These are phyloP conservation scores for Nemania sp. DNA, from an alignment of 2,329 filamentous ascomycete species.

Conservation along the genomic window DNA sequence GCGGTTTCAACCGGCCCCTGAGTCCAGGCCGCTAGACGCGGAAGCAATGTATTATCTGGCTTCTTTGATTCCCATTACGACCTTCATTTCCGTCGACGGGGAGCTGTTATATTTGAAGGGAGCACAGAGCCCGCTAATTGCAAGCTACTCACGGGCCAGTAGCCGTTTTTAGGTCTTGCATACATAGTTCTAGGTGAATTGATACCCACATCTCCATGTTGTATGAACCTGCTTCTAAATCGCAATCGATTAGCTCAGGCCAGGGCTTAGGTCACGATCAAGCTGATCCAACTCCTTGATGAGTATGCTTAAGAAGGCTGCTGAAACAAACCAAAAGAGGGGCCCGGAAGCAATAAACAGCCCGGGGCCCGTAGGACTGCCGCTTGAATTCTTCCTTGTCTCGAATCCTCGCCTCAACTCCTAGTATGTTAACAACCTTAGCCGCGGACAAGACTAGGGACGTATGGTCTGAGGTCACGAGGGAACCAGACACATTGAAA, in stretches of 20 bases:
- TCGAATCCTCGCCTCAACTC: too few species aligned
- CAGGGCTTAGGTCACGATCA: background rate
- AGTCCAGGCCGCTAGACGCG: conserved; percentile 52
- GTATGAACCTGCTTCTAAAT: background rate
- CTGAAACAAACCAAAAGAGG: too few species aligned
- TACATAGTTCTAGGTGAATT: conserved; percentile 1
- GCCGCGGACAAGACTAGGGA: too few species aligned
- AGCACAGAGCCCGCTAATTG: too few species aligned
- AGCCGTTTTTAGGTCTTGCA: background rate
- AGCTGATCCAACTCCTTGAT: background rate
- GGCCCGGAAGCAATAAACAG: too few species aligned
- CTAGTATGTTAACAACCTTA: too few species aligned
- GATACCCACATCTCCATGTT: conserved; percentile 5
- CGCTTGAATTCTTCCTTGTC: too few species aligned
- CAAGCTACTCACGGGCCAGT: too few species aligned
- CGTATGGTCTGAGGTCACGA: too few species aligned
- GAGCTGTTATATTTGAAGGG: background rate
- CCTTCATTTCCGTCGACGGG: background rate
- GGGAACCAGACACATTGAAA: too few species aligned
- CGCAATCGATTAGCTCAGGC: background rate
- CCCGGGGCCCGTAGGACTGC: too few species aligned
- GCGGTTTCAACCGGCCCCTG: conserved; percentile 79
- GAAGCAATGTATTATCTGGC: conserved; percentile 10
- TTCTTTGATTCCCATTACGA: background rate
- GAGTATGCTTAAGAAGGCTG: background rate